A percentile compares a stretch with the other conserved stretches of the same genome.
These are phyloP conservation scores for Ambrosiella cleistominuta DNA, from an alignment of 2,329 filamentous ascomycete genomes.

Conservation along the genomic window DNA sequence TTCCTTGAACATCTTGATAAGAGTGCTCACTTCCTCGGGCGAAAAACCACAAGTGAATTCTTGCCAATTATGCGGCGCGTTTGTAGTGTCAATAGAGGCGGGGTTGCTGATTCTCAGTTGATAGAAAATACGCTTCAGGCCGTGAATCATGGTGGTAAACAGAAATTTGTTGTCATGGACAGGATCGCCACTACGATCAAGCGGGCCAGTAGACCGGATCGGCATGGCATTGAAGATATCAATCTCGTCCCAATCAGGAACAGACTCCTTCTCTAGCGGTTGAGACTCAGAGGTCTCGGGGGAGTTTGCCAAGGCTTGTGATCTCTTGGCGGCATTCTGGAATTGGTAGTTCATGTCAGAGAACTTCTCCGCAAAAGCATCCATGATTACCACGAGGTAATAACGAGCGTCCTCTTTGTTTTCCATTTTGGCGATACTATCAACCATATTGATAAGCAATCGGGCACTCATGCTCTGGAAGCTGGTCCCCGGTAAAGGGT, in stretches of 20 bases:
- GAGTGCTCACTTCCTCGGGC: slow-evolving; percentile 88
- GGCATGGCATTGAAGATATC: slow-evolving; percentile 94
- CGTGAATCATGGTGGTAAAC: slow-evolving; percentile 91
- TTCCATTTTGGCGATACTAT: slow-evolving; percentile 84
- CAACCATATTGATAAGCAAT: slow-evolving; percentile 89
- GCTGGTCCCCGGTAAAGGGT: slow-evolving; percentile 90
- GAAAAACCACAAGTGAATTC: slow-evolving; percentile 95
- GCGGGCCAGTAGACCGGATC: slow-evolving; percentile 61
- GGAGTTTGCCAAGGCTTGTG: slow-evolving; percentile 27
- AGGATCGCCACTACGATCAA: slow-evolving; percentile 75
- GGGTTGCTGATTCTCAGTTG: slow-evolving; percentile 81
- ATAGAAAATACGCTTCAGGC: slow-evolving; percentile 78
- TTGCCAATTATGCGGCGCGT: slow-evolving; percentile 76
- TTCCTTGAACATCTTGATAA: slow-evolving; percentile 94
- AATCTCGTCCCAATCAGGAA: slow-evolving; percentile 92
- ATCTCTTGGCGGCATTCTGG: slow-evolving; percentile 83
- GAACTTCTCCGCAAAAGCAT: slow-evolving; percentile 96
- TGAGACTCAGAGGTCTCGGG: slow-evolving; percentile 66
- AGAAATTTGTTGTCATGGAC: slow-evolving; percentile 95
- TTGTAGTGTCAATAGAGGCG: slow-evolving; percentile 48
- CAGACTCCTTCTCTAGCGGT: slow-evolving; percentile 60
- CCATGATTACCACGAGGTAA: slow-evolving; percentile 90
- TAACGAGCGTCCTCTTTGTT: slow-evolving; percentile 90
- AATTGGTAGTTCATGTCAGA: slow-evolving; percentile 96
- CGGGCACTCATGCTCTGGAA: slow-evolving; percentile 99